Base-by-base conservation (phyloP, 495 filamentous ascomycete genomes). In the Extremus antarcticus region DNA sequence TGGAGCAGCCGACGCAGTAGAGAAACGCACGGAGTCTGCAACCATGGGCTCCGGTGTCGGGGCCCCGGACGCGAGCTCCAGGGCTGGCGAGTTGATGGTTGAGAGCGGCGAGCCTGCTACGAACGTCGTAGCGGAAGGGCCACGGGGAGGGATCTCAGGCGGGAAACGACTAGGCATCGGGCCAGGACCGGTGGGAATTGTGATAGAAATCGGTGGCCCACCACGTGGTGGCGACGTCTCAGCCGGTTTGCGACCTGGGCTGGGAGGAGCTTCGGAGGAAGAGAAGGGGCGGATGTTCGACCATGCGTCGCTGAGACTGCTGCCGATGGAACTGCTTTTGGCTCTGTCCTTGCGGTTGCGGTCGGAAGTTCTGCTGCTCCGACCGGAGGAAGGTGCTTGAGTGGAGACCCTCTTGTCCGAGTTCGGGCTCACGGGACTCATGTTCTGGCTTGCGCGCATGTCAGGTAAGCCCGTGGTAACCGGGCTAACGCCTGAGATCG, bases 41-140 rank as follows among this genome's bases (percentile, higher is more conserved):
- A 25, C 29, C 13, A 21, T 43, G 13, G 54, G 54, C 41, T 55
- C 57, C 3, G 57, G 57, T 20, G 57, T 59, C 7, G 48, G 38
- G 17, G 47, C 47, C 1, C 17, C 41, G 16, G 41, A 45, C 8
- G 41, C 8, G 3, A 45, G 17, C 8, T 21, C 19, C 19, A 45
- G 3, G 41, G 3, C 19, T 17, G 41, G 41, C 16, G 16, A n/a
- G 7, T 17, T 45, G 41, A 45, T n/a, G 4, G 41, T 35, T 4
- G 41, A 21, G 17, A 21, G 19, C 8, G 41, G 41, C 4, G 7
- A 3, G 41, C 15, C n/a, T 45, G 41, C 19, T 7, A 17, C 19
- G n/a, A n/a, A 7, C 8, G 41, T n/a, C 8, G 41, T 7, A n/a
- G 41, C 41, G 7, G 41, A 45, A 21, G 41, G 3, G 7, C 15